A percentile compares a stretch with the other conserved stretches of the same genome.
phyloP scores from a whole-genome alignment of 106 monocot species.

The Dendrobium chrysotoxum region DNA sequence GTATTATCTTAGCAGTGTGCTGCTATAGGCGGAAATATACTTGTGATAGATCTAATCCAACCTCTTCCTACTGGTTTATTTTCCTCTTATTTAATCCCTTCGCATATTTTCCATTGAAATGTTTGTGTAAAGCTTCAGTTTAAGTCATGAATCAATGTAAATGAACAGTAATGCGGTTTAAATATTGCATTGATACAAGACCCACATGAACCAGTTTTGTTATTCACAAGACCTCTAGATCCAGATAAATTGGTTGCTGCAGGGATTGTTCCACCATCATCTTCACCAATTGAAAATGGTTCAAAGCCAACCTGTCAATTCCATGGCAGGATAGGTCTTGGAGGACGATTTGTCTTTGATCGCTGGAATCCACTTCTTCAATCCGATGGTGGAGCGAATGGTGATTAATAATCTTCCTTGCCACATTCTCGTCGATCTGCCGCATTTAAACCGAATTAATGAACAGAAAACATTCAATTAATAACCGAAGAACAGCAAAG shows the following conservation, averaged over 20 bases:
- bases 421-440: slow-evolving; percentile 54
- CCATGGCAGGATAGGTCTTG: slow-evolving; percentile 80
- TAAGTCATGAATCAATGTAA: too few relatives aligned
- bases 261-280: slow-evolving; percentile 50
- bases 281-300: slow-evolving; percentile 65
- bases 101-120: too few relatives aligned
- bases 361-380: slow-evolving; percentile 51
- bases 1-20: too few relatives aligned
- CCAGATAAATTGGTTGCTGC: slow-evolving; percentile 52
- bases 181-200: slow-evolving; percentile 40
- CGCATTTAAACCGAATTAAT: neutral
- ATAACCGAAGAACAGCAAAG: neutral
- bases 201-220: slow-evolving; percentile 55
- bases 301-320: slow-evolving; percentile 32
- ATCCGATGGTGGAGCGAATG: slow-evolving; percentile 46
- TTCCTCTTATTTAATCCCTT: too few relatives aligned
- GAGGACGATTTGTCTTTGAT: slow-evolving; percentile 92
- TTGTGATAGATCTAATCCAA: too few relatives aligned
- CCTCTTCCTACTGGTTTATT: too few relatives aligned
- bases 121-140: too few relatives aligned
- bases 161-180: too few relatives aligned
- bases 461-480: neutral
- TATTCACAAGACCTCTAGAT: slow-evolving; percentile 75
- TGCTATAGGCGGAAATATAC: too few relatives aligned
- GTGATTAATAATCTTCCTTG: slow-evolving; percentile 61